A percentile compares a stretch with the other conserved stretches of the same genome.
Conservation (phyloP, 371 early-diverging fungal species). For the Mortierella sp. region DNA sequence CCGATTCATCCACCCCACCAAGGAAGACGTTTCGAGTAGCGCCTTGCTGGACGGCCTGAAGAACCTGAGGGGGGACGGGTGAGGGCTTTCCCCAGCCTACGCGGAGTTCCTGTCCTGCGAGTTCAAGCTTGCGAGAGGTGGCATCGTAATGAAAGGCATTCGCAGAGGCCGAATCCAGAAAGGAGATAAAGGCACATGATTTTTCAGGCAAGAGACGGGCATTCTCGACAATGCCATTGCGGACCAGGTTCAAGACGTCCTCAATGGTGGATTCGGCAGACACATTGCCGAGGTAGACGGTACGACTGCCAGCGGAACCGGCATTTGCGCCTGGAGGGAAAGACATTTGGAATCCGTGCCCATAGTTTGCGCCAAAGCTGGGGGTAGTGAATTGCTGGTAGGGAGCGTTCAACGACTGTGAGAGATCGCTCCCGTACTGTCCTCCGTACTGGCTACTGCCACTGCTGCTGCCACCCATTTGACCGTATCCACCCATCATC, state of each 20-base stretch:
- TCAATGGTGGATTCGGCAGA: constrained; percentile 72
- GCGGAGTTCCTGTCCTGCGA: constrained; percentile 31
- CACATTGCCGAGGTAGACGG: constrained; percentile 86
- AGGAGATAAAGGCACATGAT: constrained; percentile 86
- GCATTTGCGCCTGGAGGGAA: constrained; percentile 38
- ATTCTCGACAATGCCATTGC: constrained; percentile 82
- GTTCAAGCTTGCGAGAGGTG: constrained; percentile 54
- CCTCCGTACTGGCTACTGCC: constrained; percentile 29
- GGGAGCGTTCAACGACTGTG: constrained; percentile 18
- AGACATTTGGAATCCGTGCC: constrained; percentile 33
- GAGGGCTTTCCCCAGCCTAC: constrained; percentile 88
- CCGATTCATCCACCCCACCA: constrained; percentile 73
- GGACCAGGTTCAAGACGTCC: constrained; percentile 82
- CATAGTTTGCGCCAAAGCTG: constrained; percentile 35
- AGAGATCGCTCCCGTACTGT: constrained; percentile 29
- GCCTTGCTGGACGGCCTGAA: constrained; percentile 73
- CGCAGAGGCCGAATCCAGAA: constrained; percentile 80
- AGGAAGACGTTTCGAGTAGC: constrained; percentile 87
- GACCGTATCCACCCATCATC: constrained; percentile 45
- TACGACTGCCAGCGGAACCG: constrained; percentile 70
- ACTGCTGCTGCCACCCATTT: constrained; percentile 17
- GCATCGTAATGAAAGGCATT: constrained; percentile 69
- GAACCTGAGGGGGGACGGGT: constrained; percentile 63
- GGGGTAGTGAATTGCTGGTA: constrained; percentile 33
- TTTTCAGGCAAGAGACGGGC: constrained; percentile 83